Conservation (phyloP, 1,284 basidiomycete species). For the Naganishia liquefaciens region DNA sequence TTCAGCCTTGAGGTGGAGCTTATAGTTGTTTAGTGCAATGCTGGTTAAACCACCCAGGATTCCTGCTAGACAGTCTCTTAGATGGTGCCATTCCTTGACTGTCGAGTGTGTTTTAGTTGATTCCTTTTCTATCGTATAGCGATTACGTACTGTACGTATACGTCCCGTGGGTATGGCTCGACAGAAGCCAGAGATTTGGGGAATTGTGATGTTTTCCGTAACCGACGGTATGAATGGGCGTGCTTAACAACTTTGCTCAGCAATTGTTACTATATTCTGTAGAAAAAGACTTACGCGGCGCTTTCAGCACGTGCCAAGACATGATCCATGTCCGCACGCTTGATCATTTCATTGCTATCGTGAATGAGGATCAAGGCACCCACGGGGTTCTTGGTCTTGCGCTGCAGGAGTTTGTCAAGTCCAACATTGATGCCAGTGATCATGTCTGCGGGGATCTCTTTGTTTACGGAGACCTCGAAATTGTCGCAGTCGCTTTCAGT, state of each 20-base stretch:
- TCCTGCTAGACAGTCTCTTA: constrained; percentile 73
- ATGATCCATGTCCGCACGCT: constrained; percentile 97
- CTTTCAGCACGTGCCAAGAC: constrained; percentile 94
- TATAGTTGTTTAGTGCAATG: constrained; percentile 83
- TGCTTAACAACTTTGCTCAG: constrained; percentile 45
- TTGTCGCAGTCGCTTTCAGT: constrained; percentile 38
- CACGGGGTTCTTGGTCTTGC: constrained; percentile 84
- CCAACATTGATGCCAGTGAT: constrained; percentile 92
- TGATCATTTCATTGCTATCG: constrained; percentile 83
- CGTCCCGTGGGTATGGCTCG: constrained; percentile 93
- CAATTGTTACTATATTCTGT: neutral
- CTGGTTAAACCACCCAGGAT: constrained; percentile 93
- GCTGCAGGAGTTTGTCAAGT: constrained; percentile 90
- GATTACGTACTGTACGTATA: constrained; percentile 66
- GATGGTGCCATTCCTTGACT: constrained; percentile 75
- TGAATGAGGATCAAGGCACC: constrained; percentile 90
- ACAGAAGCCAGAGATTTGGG: constrained; percentile 96
- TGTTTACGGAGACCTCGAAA: constrained; percentile 72
- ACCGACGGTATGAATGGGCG: constrained; percentile 94
- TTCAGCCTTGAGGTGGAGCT: constrained; percentile 69
- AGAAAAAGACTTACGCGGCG: constrained; percentile 61
- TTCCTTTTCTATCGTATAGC: neutral
- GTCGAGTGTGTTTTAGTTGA: neutral
- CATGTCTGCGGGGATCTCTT: constrained; percentile 91
- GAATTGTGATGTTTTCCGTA: constrained; percentile 96